A percentile compares a stretch with the other conserved stretches of the same genome.
Conservation (phyloP, 306 rosid genomes). For the Cercis canadensis region DNA sequence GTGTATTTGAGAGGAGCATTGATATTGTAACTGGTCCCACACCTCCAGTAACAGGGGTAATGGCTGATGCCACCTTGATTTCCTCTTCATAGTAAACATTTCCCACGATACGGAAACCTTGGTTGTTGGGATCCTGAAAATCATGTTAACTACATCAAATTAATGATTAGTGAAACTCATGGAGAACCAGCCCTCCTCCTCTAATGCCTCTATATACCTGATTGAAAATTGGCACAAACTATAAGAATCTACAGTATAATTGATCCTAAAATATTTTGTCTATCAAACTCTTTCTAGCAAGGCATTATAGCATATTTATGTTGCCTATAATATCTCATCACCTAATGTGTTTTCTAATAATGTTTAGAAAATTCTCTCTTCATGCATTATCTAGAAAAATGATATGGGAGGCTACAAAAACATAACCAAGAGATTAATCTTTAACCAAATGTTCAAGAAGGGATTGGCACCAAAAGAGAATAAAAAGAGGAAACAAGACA, state of each 20-base stretch:
- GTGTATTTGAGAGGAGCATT: conserved; percentile 58
- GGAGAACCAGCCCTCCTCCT: neutral
- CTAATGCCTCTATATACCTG: neutral
- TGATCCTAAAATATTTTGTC: too few relatives aligned
- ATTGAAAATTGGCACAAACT: neutral
- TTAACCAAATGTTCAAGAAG: conserved; percentile 43
- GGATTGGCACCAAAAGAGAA: too few relatives aligned
- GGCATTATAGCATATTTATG: too few relatives aligned
- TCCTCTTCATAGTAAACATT: conserved; percentile 61
- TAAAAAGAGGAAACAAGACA: too few relatives aligned
- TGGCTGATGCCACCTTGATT: conserved; percentile 58
- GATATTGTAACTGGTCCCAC: conserved; percentile 52
- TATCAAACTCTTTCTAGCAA: too few relatives aligned
- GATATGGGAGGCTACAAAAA: neutral
- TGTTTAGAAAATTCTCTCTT: too few relatives aligned
- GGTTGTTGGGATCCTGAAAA: conserved; percentile 39
- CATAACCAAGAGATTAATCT: conserved; percentile 34
- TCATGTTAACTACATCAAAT: conserved; percentile 14
- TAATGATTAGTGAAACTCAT: too few relatives aligned
- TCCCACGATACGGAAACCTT: conserved; percentile 41
- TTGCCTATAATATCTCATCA: too few relatives aligned
- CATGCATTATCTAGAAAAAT: neutral
- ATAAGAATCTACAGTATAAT: too few relatives aligned
- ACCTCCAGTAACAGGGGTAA: conserved; percentile 66
- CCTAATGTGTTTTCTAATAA: too few relatives aligned